Evolutionary conservation across 306 rosid genomes (phyloP).

Genomic region (Carpinus viminea): DNA sequence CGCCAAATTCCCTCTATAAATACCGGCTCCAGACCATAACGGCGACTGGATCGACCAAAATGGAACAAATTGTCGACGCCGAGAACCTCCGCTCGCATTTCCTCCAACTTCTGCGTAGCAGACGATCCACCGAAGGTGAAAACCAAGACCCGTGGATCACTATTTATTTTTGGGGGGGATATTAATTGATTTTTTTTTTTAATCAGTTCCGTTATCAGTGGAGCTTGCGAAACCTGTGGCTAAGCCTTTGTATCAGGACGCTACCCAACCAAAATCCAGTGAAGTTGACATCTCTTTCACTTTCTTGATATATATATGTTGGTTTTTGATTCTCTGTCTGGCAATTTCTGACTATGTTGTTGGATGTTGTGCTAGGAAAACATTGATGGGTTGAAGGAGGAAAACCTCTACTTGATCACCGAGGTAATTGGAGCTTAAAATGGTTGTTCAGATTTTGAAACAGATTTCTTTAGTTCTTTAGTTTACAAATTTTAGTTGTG

Average conservation of each 20-base stretch:
- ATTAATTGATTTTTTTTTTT: not conserved
- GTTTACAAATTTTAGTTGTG: not conserved
- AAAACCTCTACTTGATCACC: constrained; percentile 60
- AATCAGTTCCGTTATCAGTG: constrained; percentile 58
- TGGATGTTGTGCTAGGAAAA: constrained; percentile 31
- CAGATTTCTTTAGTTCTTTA: not conserved
- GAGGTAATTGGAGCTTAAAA: constrained; percentile 51
- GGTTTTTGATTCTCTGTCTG: not conserved
- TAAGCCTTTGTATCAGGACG: constrained; percentile 51
- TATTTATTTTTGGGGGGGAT: not conserved
- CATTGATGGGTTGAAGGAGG: constrained; percentile 54
- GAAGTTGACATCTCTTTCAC: constrained; percentile 45
- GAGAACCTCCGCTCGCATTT: constrained; percentile 59
- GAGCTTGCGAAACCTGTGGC: constrained; percentile 55
- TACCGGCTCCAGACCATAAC: not conserved
- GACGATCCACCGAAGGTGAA: constrained; percentile 53
- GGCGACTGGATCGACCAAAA: constrained; percentile 6
- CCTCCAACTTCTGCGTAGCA: constrained; percentile 44
- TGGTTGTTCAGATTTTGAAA: not conserved
- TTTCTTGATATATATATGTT: not conserved
- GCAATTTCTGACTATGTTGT: constrained; percentile 4
- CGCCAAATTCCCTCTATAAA: constrained; percentile 26
- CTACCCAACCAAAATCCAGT: constrained; percentile 32
- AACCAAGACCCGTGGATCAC: not conserved
- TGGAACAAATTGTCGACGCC: constrained; percentile 40